Conservation (phyloP, 1,284 basidiomycete species). For the Malassezia sp. region DNA sequence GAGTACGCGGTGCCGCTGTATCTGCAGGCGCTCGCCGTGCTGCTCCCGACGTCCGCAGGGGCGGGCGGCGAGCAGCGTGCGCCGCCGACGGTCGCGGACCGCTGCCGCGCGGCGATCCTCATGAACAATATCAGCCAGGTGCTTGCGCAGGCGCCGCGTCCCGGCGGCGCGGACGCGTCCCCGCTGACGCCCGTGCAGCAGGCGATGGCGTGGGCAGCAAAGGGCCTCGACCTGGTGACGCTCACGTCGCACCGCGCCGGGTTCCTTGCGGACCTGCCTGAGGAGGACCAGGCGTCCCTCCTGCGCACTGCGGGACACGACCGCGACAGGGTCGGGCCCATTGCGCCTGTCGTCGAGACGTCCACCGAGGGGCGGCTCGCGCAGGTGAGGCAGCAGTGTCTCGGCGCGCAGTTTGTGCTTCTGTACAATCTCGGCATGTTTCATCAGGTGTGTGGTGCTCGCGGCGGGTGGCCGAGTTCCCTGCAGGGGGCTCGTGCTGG, state of each 20-base stretch:
- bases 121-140: slow-evolving; percentile 46
- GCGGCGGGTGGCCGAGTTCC: no score
- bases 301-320: slow-evolving; percentile 9
- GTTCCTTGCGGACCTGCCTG: slow-evolving; percentile 17
- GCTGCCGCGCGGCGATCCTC: slow-evolving; percentile 39
- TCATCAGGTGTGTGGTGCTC: no score
- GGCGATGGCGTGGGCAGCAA: slow-evolving; percentile 37
- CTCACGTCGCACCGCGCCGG: slow-evolving; percentile 28
- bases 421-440: slow-evolving; percentile 40
- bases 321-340: slow-evolving; percentile 5
- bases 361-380: slow-evolving; percentile 19
- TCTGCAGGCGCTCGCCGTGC: slow-evolving; percentile 42
- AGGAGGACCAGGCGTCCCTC: slow-evolving; percentile 13
- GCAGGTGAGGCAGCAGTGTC: slow-evolving; percentile 31
- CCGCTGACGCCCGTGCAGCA: slow-evolving; percentile 18
- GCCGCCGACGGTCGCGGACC: slow-evolving; percentile 32
- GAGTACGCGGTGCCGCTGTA: slow-evolving; percentile 47
- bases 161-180: neutral
- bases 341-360: slow-evolving; percentile 4
- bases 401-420: slow-evolving; percentile 35
- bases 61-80: neutral
- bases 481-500: no score
- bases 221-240: slow-evolving; percentile 37
- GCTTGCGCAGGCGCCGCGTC: slow-evolving; percentile 16
- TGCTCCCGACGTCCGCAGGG: slow-evolving; percentile 21